Evolutionary conservation across 2,329 filamentous ascomycete genomes (phyloP).

Genomic region (Periconia macrospinosa): DNA sequence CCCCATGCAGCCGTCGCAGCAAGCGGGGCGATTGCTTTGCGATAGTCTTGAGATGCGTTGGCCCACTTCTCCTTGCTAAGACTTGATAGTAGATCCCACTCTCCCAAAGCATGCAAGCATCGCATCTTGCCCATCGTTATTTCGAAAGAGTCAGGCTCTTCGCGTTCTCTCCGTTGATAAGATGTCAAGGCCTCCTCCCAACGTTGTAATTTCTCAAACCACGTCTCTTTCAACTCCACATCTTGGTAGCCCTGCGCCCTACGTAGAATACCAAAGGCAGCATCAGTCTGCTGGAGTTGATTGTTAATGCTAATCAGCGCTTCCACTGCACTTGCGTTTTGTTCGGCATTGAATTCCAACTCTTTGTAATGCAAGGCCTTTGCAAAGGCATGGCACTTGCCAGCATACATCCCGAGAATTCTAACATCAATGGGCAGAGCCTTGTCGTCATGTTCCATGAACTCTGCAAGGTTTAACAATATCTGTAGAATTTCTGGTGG

Average conservation of each 20-base stretch:
- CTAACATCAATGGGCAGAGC: slow-evolving; percentile 96
- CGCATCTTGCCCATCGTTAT: slow-evolving; percentile 99
- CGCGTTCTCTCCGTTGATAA: slow-evolving; percentile 84
- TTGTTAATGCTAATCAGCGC: slow-evolving; percentile 99
- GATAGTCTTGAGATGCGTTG: slow-evolving; percentile 82
- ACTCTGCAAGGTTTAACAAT: slow-evolving; percentile 93
- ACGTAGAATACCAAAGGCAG: slow-evolving; percentile 93
- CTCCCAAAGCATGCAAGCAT: slow-evolving; percentile 92
- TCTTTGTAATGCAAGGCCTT: slow-evolving; percentile 99
- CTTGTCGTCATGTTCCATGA: slow-evolving; percentile 99
- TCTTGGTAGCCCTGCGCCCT: slow-evolving; percentile 96
- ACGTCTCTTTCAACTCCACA: slow-evolving; percentile 94
- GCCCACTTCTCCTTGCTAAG: slow-evolving; percentile 93
- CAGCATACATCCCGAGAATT: slow-evolving; percentile 89
- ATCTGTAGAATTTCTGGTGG: slow-evolving; percentile 94
- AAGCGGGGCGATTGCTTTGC: slow-evolving; percentile 86
- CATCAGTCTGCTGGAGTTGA: slow-evolving; percentile 96
- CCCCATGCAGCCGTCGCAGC: slow-evolving; percentile 97
- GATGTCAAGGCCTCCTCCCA: slow-evolving; percentile 97
- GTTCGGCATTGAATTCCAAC: slow-evolving; percentile 95
- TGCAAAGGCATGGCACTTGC: slow-evolving; percentile 94
- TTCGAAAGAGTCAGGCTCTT: slow-evolving; percentile 74
- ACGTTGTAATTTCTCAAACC: slow-evolving; percentile 97
- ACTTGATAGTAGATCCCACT: slow-evolving; percentile 91
- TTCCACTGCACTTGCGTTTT: slow-evolving; percentile 92